Percentiles rank a stretch among this genome's conserved stretches.
Evolutionary conservation across 805 yeast genomes (phyloP).

Genomic region (Myxozyma neglecta): DNA sequence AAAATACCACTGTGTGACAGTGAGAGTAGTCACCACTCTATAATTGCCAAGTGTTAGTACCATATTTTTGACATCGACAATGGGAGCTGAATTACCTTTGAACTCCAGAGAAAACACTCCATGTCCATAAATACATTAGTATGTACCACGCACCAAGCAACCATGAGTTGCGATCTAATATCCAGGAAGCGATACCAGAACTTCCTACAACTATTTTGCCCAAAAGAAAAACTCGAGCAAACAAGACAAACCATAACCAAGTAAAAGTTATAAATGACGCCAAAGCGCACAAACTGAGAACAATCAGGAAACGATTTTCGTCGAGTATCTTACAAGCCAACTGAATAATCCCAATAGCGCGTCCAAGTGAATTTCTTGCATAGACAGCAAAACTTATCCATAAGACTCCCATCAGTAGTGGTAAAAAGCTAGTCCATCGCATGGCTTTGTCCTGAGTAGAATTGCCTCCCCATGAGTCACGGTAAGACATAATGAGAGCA

Average conservation of each 20-base stretch:
- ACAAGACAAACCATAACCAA: conserved; percentile 42
- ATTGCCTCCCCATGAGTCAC: conserved; percentile 38
- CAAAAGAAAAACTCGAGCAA: conserved; percentile 38
- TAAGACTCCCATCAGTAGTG: conserved; percentile 33
- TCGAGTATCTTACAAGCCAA: conserved; percentile 41
- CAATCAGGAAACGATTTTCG: conserved; percentile 38
- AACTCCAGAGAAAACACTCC: conserved; percentile 44
- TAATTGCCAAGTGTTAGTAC: conserved; percentile 1
- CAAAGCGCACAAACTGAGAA: conserved; percentile 38
- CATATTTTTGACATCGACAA: not conserved
- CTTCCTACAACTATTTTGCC: conserved; percentile 24
- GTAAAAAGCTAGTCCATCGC: conserved; percentile 39
- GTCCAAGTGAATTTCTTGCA: conserved; percentile 34
- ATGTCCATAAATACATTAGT: conserved; percentile 46
- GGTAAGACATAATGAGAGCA: conserved; percentile 39
- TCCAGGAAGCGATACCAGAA: conserved; percentile 24
- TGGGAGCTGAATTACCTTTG: too few species aligned
- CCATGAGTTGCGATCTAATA: conserved; percentile 39
- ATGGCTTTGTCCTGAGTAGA: conserved; percentile 38
- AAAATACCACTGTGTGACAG: conserved; percentile 45
- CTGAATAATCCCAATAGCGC: conserved; percentile 42
- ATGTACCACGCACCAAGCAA: conserved; percentile 38
- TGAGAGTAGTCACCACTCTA: conserved; percentile 40
- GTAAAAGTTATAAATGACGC: conserved; percentile 38
- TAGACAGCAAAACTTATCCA: conserved; percentile 38